Base-by-base conservation (phyloP, 805 yeast genomes). In the Hanseniaspora nectarophila region DNA sequence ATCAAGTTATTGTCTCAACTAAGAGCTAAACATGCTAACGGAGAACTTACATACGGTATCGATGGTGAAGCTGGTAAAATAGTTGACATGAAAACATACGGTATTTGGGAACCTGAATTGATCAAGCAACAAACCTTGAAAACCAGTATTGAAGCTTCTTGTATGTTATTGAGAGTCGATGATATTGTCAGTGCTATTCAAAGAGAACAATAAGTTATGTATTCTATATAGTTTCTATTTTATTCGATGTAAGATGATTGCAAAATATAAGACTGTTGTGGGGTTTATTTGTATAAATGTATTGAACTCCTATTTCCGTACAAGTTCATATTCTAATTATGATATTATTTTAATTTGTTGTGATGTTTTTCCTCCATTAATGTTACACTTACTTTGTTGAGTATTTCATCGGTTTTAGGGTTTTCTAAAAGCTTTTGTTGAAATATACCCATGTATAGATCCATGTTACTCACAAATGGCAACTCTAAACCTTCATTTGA, bases 71-170 rank as follows among this genome's bases (percentile, higher is more conserved):
- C 75, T 54, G 98, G 98, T 58, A 87, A 85, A 69, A 77, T 92
- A 54, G 97, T 85, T 26, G 97, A 92, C 65, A 92, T 92, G 99
- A 78, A 83, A 58, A 82, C 79, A 28, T 90, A 88, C 67, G 98
- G 99, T 28, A 83, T 92, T 58, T 92, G 98, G 98, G 99, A 92
- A 72, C 99, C 99, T 18, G 97, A 90, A 71, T 97, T 86, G 46
- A 86, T 92, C 69, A 92, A 92, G 71, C 94, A 85, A 66, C 99
- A 92, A 72, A 82, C 94, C 58, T 82, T 90, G 59, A 92, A 92
- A 73, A 92, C 98, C n/a, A 95, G 95, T 33, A 85, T 92, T 57
- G 99, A 92, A 71, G 83, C 94, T 73, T 97, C 98, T 15, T 85
- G 96, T 67, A 73, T 92, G 72, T 73, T 92, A 62, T 74, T 92